Evolutionary conservation across 2,329 filamentous ascomycete species (phyloP), one percentile per base, ranked within the genome.

Genomic region (Colletotrichum sp.): DNA sequence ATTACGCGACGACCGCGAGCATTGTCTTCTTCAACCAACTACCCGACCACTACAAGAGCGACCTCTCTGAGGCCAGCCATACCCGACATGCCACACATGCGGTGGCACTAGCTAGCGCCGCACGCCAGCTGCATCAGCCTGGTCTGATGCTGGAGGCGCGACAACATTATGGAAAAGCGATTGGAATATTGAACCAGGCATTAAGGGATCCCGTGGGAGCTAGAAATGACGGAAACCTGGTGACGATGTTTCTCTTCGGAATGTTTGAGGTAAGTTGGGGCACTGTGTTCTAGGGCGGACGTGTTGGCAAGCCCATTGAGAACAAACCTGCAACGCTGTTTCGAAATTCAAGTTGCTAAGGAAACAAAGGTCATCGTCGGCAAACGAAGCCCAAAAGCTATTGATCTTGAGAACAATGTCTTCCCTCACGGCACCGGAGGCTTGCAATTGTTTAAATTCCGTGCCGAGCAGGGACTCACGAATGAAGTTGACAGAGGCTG

Each of bases 31-130:
- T 71, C 67, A 71, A 65, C 26, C 48, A 26, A 3, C 48, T 74
- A 0, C 72, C 72, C 21, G 61, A 26, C 16, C 69, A 74, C 52
- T 74, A 74, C n/a, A 16, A 52, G 13, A 21, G 18, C 10, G 72
- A 71, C 28, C 21, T 67, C 4, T 61, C 68, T 2, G 68, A 67
- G n/a, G 68, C 72, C 13, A 61, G 61, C 24, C 72, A 74, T 9
- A 70, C 68, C 1, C 68, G 68, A 24, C 68, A 77, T 24, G 75
- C 71, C 32, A 74, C 72, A 7, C 66, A 77, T 52, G 75, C 75
- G 1, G 68, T 71, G 24, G 71, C 75, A 24, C 43, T 77, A 34
- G 71, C 72, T 7, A 75, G 63, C 24, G 71, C 67, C 7, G 43
- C 75, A 6, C 72, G 57, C 12, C 72, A 74, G 32, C 28, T 74